phyloP scores from a whole-genome alignment of 2,329 filamentous ascomycete species.

The Paracorniculantispora psalliotae region DNA sequence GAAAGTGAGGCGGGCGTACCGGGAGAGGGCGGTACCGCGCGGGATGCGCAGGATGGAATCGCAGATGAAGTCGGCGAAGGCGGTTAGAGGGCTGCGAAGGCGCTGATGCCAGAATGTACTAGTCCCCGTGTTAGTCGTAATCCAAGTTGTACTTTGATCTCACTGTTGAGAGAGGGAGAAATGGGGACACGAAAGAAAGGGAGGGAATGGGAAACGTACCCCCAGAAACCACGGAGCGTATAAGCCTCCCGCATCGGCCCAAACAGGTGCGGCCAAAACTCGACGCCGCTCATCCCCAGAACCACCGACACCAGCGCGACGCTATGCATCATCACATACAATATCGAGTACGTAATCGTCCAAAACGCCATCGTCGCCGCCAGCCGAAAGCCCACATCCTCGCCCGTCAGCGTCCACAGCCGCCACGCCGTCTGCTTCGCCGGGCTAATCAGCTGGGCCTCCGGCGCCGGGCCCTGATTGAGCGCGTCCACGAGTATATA shows the following conservation, averaged over 20 bases:
- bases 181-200: background rate
- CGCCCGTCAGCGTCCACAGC: conserved; percentile 1
- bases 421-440: conserved; percentile 9
- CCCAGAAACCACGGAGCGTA: conserved; percentile 1
- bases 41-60: background rate
- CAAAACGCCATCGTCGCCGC: background rate
- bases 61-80: background rate
- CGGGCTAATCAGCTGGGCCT: background rate
- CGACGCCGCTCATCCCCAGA: background rate
- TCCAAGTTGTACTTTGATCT: background rate
- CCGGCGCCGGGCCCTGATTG: conserved; percentile 2
- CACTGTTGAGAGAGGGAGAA: no score
- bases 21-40: background rate
- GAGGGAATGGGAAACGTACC: background rate
- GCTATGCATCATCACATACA: background rate
- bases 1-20: background rate
- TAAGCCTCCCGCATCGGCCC: background rate
- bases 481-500: conserved; percentile 8
- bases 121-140: no score
- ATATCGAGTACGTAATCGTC: background rate
- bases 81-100: background rate
- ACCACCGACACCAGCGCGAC: background rate
- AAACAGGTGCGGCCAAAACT: background rate
- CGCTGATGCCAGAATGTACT: background rate
- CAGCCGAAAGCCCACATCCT: conserved; percentile 11